Percentiles rank a stretch among this genome's conserved stretches.
Evolutionary conservation across 2,329 filamentous ascomycete genomes (phyloP).

Genomic region (Aspergillus tubingensis): DNA sequence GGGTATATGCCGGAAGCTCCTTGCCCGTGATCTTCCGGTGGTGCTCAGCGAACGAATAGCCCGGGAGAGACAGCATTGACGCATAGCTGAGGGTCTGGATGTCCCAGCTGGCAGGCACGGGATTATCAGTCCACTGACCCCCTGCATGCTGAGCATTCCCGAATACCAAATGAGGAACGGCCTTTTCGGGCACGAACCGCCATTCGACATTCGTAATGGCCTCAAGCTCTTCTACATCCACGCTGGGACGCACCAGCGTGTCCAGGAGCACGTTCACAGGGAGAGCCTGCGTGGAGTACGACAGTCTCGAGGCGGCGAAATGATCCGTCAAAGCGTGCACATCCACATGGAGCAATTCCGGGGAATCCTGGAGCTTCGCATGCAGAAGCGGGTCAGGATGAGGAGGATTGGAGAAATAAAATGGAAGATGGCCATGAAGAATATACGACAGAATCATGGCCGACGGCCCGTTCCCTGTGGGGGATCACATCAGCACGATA

Average conservation of each 20-base stretch:
- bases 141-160: constrained; percentile 55
- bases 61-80: constrained; percentile 62
- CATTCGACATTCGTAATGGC: constrained; percentile 56
- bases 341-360: constrained; percentile 52
- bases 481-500: constrained; percentile 14
- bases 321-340: constrained; percentile 56
- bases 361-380: constrained; percentile 52
- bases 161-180: constrained; percentile 56
- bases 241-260: constrained; percentile 59
- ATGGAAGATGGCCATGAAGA: constrained; percentile 61
- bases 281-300: constrained; percentile 63
- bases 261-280: constrained; percentile 63
- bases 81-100: constrained; percentile 64
- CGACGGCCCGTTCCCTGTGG: constrained; percentile 61
- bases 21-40: constrained; percentile 46
- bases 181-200: constrained; percentile 53
- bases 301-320: constrained; percentile 58
- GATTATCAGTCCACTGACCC: constrained; percentile 62
- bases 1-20: constrained; percentile 53
- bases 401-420: constrained; percentile 52
- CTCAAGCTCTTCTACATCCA: constrained; percentile 57
- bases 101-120: constrained; percentile 54
- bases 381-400: constrained; percentile 62
- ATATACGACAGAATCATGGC: constrained; percentile 65
- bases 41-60: constrained; percentile 59